Conservation (phyloP, 2,329 filamentous ascomycete genomes). For the Fragosphaeria purpurea region DNA sequence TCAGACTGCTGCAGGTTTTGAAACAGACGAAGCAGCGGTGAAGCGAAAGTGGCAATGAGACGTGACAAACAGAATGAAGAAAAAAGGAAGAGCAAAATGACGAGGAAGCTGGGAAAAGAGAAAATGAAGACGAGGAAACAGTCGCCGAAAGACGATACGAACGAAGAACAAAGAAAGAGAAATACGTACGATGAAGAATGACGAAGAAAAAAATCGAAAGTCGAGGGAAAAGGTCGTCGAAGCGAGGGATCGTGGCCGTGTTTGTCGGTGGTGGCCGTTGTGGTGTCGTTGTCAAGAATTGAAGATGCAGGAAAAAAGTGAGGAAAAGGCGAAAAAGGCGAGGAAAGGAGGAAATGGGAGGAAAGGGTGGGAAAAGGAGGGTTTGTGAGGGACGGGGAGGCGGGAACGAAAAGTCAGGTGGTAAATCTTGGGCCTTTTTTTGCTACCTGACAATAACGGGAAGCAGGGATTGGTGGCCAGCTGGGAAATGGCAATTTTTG, state of each 20-base stretch:
- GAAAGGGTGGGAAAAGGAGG: slow-evolving; percentile 1
- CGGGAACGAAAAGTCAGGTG: slow-evolving; percentile 4
- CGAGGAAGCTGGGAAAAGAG: too few species aligned
- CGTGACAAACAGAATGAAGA: slow-evolving; percentile 1
- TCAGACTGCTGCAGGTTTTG: too few species aligned
- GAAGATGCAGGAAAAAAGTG: background rate
- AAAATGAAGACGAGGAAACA: too few species aligned
- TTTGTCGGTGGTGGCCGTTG: background rate
- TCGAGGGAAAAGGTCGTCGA: background rate
- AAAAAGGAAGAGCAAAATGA: background rate
- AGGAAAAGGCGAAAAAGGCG: slow-evolving; percentile 3
- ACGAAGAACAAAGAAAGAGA: background rate
- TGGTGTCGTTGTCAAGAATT: background rate
- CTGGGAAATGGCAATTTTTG: too few species aligned
- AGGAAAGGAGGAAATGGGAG: slow-evolving; percentile 1
- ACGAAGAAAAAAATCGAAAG: background rate
- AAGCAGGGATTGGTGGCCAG: too few species aligned
- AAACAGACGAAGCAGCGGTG: slow-evolving; percentile 3
- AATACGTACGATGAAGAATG: background rate
- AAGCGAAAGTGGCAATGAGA: slow-evolving; percentile 2
- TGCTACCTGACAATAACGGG: slow-evolving; percentile 1
- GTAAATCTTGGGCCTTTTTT: background rate
- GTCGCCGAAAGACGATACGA: too few species aligned
- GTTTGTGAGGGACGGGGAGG: slow-evolving; percentile 2
- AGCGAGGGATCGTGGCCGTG: too few species aligned